Evolutionary conservation across 1,284 basidiomycete species (phyloP).

Genomic region (Phellinidium pouzarii): DNA sequence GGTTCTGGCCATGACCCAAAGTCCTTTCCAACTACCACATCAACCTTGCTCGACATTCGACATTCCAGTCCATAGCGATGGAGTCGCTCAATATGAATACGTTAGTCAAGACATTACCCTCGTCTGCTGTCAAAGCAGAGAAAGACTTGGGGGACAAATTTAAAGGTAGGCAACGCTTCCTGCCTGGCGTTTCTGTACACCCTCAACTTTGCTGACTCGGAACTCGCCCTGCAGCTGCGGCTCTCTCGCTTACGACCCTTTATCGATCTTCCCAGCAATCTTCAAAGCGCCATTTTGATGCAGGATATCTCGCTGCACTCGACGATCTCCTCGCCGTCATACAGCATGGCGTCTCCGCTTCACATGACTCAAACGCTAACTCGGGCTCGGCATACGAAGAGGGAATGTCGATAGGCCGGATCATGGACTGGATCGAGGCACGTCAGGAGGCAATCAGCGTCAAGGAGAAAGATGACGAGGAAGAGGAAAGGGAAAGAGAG

Average conservation of each 20-base stretch:
- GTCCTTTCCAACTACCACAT: too few species aligned
- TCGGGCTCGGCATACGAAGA: conserved; percentile 30
- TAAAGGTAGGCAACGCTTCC: conserved; percentile 43
- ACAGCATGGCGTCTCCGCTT: conserved; percentile 67
- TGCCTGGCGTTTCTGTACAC: not conserved
- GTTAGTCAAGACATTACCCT: conserved; percentile 65
- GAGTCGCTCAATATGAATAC: conserved; percentile 72
- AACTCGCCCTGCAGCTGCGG: conserved; percentile 48
- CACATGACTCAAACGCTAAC: conserved; percentile 32
- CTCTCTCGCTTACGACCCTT: conserved; percentile 73
- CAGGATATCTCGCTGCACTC: conserved; percentile 69
- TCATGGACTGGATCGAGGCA: conserved; percentile 75
- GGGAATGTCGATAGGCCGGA: conserved; percentile 58
- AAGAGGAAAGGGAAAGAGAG: conserved; percentile 43
- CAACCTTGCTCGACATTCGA: too few species aligned
- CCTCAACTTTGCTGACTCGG: not conserved
- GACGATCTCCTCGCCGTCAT: conserved; percentile 73
- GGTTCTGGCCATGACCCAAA: too few species aligned
- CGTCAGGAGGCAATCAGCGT: conserved; percentile 54
- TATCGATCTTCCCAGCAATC: conserved; percentile 69
- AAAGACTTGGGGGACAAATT: conserved; percentile 74
- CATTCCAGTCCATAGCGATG: too few species aligned
- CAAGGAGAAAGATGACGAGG: conserved; percentile 62
- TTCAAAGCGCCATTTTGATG: conserved; percentile 69
- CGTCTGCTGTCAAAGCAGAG: conserved; percentile 53